phyloP scores from a whole-genome alignment of 345 rosid species.

The Raphanus raphanistrum region DNA sequence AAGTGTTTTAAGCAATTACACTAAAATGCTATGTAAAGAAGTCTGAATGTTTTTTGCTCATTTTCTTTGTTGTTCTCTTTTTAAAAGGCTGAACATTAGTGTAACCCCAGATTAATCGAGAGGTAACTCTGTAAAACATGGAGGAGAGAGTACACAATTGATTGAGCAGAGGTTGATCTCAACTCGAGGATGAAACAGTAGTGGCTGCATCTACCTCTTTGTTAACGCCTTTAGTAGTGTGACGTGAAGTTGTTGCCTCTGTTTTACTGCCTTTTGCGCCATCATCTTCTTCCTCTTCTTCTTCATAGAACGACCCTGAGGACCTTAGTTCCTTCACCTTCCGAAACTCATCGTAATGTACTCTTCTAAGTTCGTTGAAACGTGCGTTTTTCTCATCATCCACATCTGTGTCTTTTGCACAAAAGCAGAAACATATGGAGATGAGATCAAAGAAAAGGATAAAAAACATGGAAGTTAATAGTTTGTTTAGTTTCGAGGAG shows the following conservation, averaged over 20 bases:
- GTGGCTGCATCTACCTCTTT: conserved; percentile 43
- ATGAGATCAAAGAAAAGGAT: neutral
- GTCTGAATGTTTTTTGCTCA: neutral
- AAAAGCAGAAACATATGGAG: neutral
- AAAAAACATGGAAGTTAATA: neutral
- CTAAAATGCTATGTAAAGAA: neutral
- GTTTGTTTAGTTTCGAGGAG: conserved; percentile 7
- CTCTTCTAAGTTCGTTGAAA: conserved; percentile 79
- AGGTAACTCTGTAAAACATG: conserved; percentile 10
- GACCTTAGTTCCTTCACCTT: conserved; percentile 76
- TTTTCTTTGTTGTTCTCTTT: neutral
- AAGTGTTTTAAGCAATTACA: no score
- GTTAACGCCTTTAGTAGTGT: conserved; percentile 48
- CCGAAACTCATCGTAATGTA: conserved; percentile 84
- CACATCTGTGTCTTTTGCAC: conserved; percentile 39
- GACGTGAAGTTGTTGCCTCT: conserved; percentile 44
- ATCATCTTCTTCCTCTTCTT: conserved; percentile 58
- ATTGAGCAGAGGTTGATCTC: conserved; percentile 10
- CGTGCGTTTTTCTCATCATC: conserved; percentile 46
- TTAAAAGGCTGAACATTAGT: neutral
- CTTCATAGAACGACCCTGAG: conserved; percentile 65
- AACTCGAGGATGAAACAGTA: conserved; percentile 25
- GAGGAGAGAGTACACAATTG: conserved; percentile 19
- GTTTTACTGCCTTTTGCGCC: conserved; percentile 32
- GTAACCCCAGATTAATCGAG: neutral